These are phyloP conservation scores for Butyriboletus loyo DNA, from an alignment of 768 basidiomycete species.

Conservation along the genomic window DNA sequence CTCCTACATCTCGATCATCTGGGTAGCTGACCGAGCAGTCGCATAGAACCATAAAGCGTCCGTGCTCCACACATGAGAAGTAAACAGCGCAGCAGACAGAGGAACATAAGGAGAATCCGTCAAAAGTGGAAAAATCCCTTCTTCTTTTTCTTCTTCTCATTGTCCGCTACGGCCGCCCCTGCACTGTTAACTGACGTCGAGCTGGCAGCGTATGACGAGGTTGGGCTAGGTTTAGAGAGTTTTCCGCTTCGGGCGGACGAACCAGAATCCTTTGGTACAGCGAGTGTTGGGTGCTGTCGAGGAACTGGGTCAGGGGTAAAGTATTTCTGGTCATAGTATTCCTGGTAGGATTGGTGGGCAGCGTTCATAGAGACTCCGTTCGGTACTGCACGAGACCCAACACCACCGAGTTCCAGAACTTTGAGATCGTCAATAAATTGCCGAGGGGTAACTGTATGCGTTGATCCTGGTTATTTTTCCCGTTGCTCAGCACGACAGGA, in stretches of 20 bases:
- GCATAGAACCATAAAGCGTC: background rate
- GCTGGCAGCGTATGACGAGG: conserved; percentile 52
- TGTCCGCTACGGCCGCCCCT: conserved; percentile 35
- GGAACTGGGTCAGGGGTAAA: conserved; percentile 41
- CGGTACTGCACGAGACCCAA: conserved; percentile 69
- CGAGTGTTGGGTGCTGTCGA: conserved; percentile 24
- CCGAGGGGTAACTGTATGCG: conserved; percentile 80
- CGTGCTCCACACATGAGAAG: background rate
- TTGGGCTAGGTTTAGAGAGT: conserved; percentile 37
- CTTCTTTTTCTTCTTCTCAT: conserved; percentile 77
- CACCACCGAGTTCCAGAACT: conserved; percentile 81
- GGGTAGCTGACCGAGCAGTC: background rate
- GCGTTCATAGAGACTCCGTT: conserved; percentile 60
- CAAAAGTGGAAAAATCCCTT: conserved; percentile 67
- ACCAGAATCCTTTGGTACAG: conserved; percentile 27
- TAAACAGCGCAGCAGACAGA: background rate
- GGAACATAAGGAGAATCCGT: conserved; percentile 1
- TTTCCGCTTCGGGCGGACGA: conserved; percentile 18
- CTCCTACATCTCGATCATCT: background rate
- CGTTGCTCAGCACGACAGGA: conserved; percentile 27
- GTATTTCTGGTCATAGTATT: conserved; percentile 79
- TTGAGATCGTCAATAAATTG: conserved; percentile 85
- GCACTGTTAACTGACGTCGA: conserved; percentile 44
- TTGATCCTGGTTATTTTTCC: conserved; percentile 62
- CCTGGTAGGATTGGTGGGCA: conserved; percentile 57